Conservation (phyloP, 768 basidiomycete species). For the Amylocystis lapponica region DNA sequence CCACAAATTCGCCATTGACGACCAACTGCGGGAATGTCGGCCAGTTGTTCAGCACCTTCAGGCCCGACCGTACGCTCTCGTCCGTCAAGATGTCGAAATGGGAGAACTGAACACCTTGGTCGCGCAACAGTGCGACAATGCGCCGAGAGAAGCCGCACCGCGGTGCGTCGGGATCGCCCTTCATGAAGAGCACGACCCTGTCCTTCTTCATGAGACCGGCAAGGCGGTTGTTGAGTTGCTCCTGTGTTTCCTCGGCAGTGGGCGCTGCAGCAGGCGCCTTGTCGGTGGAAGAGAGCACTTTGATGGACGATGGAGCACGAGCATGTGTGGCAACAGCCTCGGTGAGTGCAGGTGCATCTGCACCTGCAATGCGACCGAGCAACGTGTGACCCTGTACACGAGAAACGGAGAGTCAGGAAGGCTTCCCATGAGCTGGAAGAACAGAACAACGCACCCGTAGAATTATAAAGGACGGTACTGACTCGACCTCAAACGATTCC, state of each 20-base stretch:
- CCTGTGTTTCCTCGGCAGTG: slow-evolving; percentile 44
- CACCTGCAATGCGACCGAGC: slow-evolving; percentile 72
- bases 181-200: slow-evolving; percentile 60
- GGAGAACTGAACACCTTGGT: slow-evolving; percentile 44
- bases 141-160: slow-evolving; percentile 59
- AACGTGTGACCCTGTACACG: slow-evolving; percentile 76
- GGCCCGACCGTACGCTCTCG: slow-evolving; percentile 49
- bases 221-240: slow-evolving; percentile 64
- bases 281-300: slow-evolving; percentile 47
- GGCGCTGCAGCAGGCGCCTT: slow-evolving; percentile 28
- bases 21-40: slow-evolving; percentile 65
- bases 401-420: slow-evolving; percentile 7
- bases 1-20: slow-evolving; percentile 86
- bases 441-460: slow-evolving; percentile 53
- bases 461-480: slow-evolving; percentile 81
- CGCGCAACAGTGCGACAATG: slow-evolving; percentile 45
- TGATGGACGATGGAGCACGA: slow-evolving; percentile 18
- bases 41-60: slow-evolving; percentile 59
- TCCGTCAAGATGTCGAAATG: slow-evolving; percentile 56
- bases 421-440: slow-evolving; percentile 8
- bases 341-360: slow-evolving; percentile 65
- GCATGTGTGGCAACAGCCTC: slow-evolving; percentile 55
- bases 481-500: slow-evolving; percentile 87
- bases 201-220: slow-evolving; percentile 67
- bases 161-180: slow-evolving; percentile 53